These are phyloP conservation scores for Cladosporium sp. DNA, from an alignment of 2,329 filamentous ascomycete genomes.

Conservation along the genomic window DNA sequence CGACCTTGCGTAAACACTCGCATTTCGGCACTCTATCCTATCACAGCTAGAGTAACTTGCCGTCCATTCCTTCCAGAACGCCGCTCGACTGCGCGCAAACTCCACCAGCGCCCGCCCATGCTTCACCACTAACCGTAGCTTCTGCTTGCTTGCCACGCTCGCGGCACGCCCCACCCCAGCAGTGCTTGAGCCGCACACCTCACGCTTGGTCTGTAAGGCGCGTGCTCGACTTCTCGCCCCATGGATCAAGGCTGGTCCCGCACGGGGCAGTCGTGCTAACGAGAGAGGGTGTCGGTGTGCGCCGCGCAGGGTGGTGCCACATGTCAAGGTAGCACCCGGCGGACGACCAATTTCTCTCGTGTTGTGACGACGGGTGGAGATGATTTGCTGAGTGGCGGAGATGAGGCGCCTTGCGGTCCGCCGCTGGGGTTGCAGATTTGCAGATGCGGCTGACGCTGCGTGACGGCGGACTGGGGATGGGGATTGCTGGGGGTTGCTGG, in stretches of 20 bases:
- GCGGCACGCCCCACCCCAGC: background rate
- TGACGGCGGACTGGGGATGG: background rate
- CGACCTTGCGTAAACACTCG: constrained; percentile 10
- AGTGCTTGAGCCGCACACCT: constrained; percentile 19
- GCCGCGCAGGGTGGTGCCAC: constrained; percentile 16
- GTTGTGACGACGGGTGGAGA: constrained; percentile 13
- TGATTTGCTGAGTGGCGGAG: constrained; percentile 13
- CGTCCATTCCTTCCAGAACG: constrained; percentile 17
- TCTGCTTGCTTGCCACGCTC: constrained; percentile 13
- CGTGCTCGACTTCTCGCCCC: constrained; percentile 3
- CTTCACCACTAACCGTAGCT: constrained; percentile 13
- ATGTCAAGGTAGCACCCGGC: constrained; percentile 15
- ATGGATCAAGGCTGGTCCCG: background rate
- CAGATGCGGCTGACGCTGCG: constrained; percentile 17
- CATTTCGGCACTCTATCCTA: constrained; percentile 16
- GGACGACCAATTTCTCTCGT: constrained; percentile 13
- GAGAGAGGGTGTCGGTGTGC: constrained; percentile 10
- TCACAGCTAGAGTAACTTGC: constrained; percentile 11
- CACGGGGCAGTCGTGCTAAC: constrained; percentile 3
- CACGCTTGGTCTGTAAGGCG: constrained; percentile 11
- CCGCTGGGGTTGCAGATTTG: constrained; percentile 16
- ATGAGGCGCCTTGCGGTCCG: constrained; percentile 13
- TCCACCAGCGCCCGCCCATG: constrained; percentile 5
- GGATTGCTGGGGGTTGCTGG: constrained; percentile 10
- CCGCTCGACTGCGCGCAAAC: constrained; percentile 4